Percentiles rank a stretch among this genome's conserved stretches.
phyloP scores from a whole-genome alignment of 192 early-diverging fungal genomes.

The Nowakowskiella sp. region DNA sequence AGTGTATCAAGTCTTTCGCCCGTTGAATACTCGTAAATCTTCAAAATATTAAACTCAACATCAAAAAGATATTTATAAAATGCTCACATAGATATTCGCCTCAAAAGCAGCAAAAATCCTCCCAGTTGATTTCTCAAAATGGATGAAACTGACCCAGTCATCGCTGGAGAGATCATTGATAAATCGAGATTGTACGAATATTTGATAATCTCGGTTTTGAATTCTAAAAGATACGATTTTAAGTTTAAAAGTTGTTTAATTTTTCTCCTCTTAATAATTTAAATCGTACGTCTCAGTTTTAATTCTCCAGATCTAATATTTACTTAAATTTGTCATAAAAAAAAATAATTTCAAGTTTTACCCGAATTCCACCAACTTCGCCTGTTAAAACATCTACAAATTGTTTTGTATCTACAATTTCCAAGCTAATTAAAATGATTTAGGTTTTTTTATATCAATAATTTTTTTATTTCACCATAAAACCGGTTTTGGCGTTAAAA shows the following conservation, averaged over 20 bases:
- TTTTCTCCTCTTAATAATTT: not conserved
- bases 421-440: not conserved
- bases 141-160: constrained; percentile 27
- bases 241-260: not conserved
- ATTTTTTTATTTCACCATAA: constrained; percentile 20
- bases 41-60: constrained; percentile 5
- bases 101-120: constrained; percentile 28
- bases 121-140: constrained; percentile 17
- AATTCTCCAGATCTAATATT: constrained; percentile 11
- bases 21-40: constrained; percentile 27
- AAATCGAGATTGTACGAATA: not conserved
- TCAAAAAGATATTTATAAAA: not conserved
- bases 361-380: constrained; percentile 5
- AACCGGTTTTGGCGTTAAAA: constrained; percentile 22
- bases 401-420: not conserved
- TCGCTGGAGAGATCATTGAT: constrained; percentile 25
- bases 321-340: constrained; percentile 7
- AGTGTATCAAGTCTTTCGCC: constrained; percentile 18
- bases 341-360: constrained; percentile 1
- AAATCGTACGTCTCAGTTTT: constrained; percentile 1
- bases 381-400: constrained; percentile 10
- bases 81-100: constrained; percentile 14
- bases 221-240: not conserved
- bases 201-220: not conserved
- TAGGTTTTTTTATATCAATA: constrained; percentile 6